phyloP scores from a whole-genome alignment of 2,329 filamentous ascomycete genomes.

The Penicillium sumatraense region DNA sequence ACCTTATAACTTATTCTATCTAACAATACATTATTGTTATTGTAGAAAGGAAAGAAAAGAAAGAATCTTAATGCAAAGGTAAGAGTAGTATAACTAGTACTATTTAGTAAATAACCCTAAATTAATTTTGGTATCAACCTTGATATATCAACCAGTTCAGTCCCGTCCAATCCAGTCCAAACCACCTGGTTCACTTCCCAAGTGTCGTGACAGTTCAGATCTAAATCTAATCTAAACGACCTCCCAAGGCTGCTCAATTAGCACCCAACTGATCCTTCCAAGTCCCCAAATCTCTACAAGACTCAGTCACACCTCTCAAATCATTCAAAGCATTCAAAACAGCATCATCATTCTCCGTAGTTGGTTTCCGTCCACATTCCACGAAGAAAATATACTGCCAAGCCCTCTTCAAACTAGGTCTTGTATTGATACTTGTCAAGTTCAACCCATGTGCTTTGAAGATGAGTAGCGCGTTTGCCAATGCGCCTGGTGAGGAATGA shows the following conservation, averaged over 20 bases:
- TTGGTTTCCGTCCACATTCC: conserved; percentile 71
- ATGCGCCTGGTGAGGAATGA: conserved; percentile 76
- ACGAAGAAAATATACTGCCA: conserved; percentile 97
- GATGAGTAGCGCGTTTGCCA: conserved; percentile 78
- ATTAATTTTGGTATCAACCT: no score
- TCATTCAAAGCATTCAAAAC: conserved; percentile 38
- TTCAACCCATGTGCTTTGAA: conserved; percentile 77
- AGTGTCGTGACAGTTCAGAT: no score
- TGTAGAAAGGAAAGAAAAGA: no score
- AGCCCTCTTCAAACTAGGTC: conserved; percentile 73
- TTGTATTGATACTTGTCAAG: conserved; percentile 85
- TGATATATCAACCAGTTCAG: no score
- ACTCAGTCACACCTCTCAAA: conserved; percentile 42
- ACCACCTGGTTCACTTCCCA: no score
- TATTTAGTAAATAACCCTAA: no score
- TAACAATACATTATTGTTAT: no score
- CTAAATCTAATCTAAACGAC: no score
- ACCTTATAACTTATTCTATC: no score
- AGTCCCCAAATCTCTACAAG: conserved; percentile 45
- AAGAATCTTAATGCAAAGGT: no score
- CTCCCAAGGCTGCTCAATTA: background rate
- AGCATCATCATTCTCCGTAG: conserved; percentile 31
- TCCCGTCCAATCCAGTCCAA: no score
- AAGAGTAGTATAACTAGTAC: no score
- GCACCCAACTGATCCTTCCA: conserved; percentile 41